A percentile compares a stretch with the other conserved stretches of the same genome.
These are phyloP conservation scores for Macroventuria anomochaeta DNA, from an alignment of 2,329 filamentous ascomycete species.

Conservation along the genomic window DNA sequence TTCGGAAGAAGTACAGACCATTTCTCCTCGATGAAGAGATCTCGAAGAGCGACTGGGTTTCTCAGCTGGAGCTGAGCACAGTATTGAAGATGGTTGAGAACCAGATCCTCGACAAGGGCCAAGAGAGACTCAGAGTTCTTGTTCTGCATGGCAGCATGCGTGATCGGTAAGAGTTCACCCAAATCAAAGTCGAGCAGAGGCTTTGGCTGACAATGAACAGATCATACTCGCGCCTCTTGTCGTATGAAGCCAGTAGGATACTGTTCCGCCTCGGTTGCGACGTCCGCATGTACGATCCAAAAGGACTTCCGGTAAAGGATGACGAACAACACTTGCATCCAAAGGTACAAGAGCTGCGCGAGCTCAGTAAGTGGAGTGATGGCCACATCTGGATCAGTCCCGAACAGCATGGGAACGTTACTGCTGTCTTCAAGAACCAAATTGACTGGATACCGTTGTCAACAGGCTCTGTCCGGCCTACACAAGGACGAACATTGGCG, in stretches of 20 bases:
- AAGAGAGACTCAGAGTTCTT: constrained; percentile 60
- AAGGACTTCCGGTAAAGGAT: constrained; percentile 66
- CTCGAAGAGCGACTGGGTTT: constrained; percentile 61
- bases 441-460: constrained; percentile 73
- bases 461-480: constrained; percentile 67
- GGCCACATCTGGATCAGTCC: constrained; percentile 71
- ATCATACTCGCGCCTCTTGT: constrained; percentile 63
- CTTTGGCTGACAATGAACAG: not conserved
- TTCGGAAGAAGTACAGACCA: constrained; percentile 62
- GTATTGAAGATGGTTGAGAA: constrained; percentile 59
- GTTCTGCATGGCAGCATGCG: constrained; percentile 68
- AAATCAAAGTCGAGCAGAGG: no score
- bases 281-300: constrained; percentile 67
- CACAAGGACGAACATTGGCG: constrained; percentile 66
- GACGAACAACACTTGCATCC: constrained; percentile 63
- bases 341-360: constrained; percentile 68
- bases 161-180: constrained; percentile 41
- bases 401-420: constrained; percentile 69
- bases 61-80: constrained; percentile 61
- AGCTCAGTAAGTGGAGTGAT: constrained; percentile 68
- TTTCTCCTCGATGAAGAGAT: constrained; percentile 58
- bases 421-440: constrained; percentile 70
- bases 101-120: constrained; percentile 50
- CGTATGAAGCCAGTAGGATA: constrained; percentile 65
- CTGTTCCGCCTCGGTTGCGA: constrained; percentile 70